A percentile compares a stretch with the other conserved stretches of the same genome.
These are phyloP conservation scores for Saturnispora zaruensis DNA, from an alignment of 805 yeast species.

Conservation along the genomic window DNA sequence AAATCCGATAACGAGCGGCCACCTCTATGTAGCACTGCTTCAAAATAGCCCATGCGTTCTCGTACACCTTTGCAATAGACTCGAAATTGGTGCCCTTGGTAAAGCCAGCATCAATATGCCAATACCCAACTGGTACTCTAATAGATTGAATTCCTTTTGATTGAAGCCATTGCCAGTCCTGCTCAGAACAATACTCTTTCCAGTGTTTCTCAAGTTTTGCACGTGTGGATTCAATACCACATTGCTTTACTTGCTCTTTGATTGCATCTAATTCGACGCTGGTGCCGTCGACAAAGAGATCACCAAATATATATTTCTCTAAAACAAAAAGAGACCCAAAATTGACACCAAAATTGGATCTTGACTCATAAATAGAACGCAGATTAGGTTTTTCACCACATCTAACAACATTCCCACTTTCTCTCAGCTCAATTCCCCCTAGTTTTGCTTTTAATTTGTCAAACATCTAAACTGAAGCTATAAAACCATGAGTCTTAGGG, in stretches of 20 bases:
- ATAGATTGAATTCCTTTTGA: conserved; percentile 66
- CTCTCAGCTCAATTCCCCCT: neutral
- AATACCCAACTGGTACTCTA: conserved; percentile 85
- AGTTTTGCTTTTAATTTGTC: conserved; percentile 14
- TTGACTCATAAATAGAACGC: conserved; percentile 45
- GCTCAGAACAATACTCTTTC: conserved; percentile 48
- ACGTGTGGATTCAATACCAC: conserved; percentile 49
- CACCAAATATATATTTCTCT: conserved; percentile 71
- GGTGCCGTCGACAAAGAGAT: conserved; percentile 50
- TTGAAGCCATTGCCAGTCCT: conserved; percentile 74
- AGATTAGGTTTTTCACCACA: conserved; percentile 29
- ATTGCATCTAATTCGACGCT: conserved; percentile 71
- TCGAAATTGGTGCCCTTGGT: conserved; percentile 57
- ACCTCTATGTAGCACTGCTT: conserved; percentile 41
- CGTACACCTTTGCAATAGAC: conserved; percentile 46
- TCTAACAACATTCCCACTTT: conserved; percentile 27
- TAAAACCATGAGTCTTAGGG: neutral
- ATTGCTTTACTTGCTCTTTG: conserved; percentile 34
- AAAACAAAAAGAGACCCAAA: conserved; percentile 73
- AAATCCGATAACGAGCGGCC: conserved; percentile 57
- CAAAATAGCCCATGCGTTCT: conserved; percentile 63
- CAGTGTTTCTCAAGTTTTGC: conserved; percentile 56
- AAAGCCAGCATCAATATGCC: conserved; percentile 69
- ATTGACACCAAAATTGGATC: conserved; percentile 76
- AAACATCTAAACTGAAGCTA: conserved; percentile 11